Evolutionary conservation across 2,329 filamentous ascomycete species (phyloP), one percentile per base, ranked within the genome.

Genomic region (Cordyceps cicadae): DNA sequence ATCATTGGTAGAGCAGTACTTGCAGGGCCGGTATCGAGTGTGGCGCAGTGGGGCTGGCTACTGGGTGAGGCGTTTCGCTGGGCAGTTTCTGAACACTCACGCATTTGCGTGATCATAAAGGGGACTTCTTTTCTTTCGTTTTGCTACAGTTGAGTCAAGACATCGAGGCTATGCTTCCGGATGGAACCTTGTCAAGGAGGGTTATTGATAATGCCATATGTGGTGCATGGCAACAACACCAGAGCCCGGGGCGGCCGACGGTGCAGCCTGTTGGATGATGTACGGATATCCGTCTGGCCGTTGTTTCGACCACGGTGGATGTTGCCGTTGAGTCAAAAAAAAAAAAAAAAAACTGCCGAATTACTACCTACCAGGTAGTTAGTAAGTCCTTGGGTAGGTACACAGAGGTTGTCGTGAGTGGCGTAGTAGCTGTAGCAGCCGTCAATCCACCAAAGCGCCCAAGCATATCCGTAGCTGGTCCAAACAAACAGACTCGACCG

Each of bases 11-110:
- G 17, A 15, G 39, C 24, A 29, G 46, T 51, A 58, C 55, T 43
- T 51, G 34, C 19, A 9, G 24, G 43, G 45, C 24, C 43, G 45
- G 55, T 58, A 51, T 51, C 46, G 37, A 52, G 56, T 45, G 56
- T 59, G 56, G 48, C 56, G 48, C 56, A 59, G 56, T 52, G 56
- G 56, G 56, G 48, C 54, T 49, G 54, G 54, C 39, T 32, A 41
- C 11, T 51, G 48, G 45, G 46, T 37, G 24, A 26, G 54, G 46
- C 46, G 24, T 45, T 45, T 41, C 37, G 37, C 34, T 9, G 37
- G 45, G 45, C 46, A 45, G 11, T 48, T 37, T 29, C 29, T 37
- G 14, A 15, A 4, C 34, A n/a, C 32, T 51, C 12, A 41, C 4
- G 12, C 32, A 24, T 45, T 34, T 37, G 32, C 56, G 43, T 41